Percentiles rank a stretch among this genome's conserved stretches.
Conservation (phyloP, 2,329 filamentous ascomycete genomes). For the Shiraia bambusicola region DNA sequence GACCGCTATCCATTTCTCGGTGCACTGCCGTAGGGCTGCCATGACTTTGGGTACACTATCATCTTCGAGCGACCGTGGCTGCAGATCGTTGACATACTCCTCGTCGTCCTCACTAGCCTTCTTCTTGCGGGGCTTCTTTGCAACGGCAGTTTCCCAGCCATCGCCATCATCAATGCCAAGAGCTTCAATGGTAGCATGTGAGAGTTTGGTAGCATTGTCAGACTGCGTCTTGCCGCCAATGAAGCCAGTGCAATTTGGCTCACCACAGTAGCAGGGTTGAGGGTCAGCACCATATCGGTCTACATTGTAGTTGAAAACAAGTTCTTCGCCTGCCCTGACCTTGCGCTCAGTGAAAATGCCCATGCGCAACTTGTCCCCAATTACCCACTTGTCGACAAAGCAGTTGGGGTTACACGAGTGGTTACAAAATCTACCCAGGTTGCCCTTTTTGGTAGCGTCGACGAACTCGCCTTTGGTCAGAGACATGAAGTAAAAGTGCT, state of each 20-base stretch:
- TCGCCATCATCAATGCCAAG: conserved; percentile 92
- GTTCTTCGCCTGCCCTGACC: conserved; percentile 85
- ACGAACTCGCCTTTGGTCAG: conserved; percentile 95
- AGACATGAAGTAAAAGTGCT: conserved; percentile 99
- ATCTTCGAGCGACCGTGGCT: conserved; percentile 76
- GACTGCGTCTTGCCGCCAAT: conserved; percentile 98
- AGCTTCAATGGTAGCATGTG: conserved; percentile 86
- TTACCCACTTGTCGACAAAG: conserved; percentile 99
- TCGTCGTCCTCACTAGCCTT: conserved; percentile 88
- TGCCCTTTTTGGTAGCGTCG: conserved; percentile 94
- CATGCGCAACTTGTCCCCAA: conserved; percentile 96
- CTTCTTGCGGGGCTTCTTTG: conserved; percentile 91
- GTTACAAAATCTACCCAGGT: conserved; percentile 95
- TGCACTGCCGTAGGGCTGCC: conserved; percentile 94
- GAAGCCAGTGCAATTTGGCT: conserved; percentile 91
- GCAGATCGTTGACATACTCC: conserved; percentile 88
- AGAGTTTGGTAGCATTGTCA: conserved; percentile 88
- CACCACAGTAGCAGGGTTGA: conserved; percentile 94
- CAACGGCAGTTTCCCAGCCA: conserved; percentile 85
- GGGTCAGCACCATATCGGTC: conserved; percentile 96
- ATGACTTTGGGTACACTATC: conserved; percentile 90
- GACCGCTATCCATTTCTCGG: conserved; percentile 98
- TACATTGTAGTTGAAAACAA: conserved; percentile 99
- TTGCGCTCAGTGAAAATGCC: conserved; percentile 90
- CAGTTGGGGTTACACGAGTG: conserved; percentile 99